Evolutionary conservation across 2,329 filamentous ascomycete genomes (phyloP).

Genomic region (Ceratocystis eucalypticola): DNA sequence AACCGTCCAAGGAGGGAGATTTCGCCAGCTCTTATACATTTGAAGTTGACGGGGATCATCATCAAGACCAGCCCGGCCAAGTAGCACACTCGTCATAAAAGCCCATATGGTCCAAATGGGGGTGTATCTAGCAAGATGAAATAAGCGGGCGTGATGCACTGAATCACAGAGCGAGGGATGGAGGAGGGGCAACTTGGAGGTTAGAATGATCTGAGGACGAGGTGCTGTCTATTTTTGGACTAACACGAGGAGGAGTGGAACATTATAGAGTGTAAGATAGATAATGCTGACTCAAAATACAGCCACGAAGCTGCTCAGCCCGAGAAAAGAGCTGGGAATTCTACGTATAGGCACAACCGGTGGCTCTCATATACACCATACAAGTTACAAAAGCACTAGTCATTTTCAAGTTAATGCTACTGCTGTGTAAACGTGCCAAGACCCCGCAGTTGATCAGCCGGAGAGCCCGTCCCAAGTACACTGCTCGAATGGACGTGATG

Average conservation of each 20-base stretch:
- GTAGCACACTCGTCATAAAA: neutral
- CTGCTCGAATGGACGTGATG: neutral
- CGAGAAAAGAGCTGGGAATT: neutral
- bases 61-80: neutral
- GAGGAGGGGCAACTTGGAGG: neutral
- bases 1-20: neutral
- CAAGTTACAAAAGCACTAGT: no score
- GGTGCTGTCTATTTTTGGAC: neutral
- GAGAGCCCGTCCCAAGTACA: neutral
- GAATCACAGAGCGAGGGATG: neutral
- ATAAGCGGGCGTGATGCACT: neutral
- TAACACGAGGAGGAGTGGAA: neutral
- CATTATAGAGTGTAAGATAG: neutral
- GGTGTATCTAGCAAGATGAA: neutral
- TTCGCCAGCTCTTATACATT: neutral
- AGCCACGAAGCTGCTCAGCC: neutral
- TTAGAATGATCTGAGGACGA: neutral
- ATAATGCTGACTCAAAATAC: neutral
- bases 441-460: neutral
- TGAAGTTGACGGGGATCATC: neutral
- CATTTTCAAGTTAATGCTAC: no score
- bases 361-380: neutral
- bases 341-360: neutral
- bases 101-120: neutral
- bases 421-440: no score